phyloP scores from a whole-genome alignment of 805 yeast species.

The Wickerhamiella qilinensis region DNA sequence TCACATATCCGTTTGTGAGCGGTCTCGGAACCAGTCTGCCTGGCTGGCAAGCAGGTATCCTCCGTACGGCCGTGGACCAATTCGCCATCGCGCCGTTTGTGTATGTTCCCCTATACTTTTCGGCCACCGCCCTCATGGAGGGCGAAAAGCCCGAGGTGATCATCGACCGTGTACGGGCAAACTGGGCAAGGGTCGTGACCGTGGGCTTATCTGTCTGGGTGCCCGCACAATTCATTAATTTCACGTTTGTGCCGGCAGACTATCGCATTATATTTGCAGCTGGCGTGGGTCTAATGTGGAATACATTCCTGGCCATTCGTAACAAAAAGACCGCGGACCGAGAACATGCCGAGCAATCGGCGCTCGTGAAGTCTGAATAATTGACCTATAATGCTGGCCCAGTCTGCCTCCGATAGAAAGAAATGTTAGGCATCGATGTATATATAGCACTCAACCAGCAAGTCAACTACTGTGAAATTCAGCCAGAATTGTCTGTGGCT shows the following conservation, averaged over 20 bases:
- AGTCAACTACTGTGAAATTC: too few relatives aligned
- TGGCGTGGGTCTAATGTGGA: conserved; percentile 65
- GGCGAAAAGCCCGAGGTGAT: conserved; percentile 28
- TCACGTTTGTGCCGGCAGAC: conserved; percentile 53
- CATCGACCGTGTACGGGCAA: conserved; percentile 18
- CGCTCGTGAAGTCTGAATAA: too few relatives aligned
- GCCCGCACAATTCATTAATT: conserved; percentile 55
- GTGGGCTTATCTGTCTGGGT: conserved; percentile 92
- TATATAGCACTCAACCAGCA: too few relatives aligned
- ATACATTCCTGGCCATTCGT: conserved; percentile 51
- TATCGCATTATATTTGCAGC: conserved; percentile 56
- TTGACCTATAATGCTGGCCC: too few relatives aligned
- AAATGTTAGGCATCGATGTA: too few relatives aligned
- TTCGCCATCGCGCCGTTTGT: conserved; percentile 54
- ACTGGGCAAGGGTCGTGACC: conserved; percentile 39
- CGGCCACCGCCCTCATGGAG: conserved; percentile 54
- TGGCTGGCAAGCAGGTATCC: conserved; percentile 21
- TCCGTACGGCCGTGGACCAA: conserved; percentile 58
- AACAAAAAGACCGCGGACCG: conserved; percentile 21
- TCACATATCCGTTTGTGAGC: conserved; percentile 41
- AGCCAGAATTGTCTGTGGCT: too few relatives aligned
- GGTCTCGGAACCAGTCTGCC: conserved; percentile 22
- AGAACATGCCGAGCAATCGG: neutral
- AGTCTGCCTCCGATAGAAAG: too few relatives aligned
- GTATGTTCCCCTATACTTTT: conserved; percentile 55